phyloP scores from a whole-genome alignment of 306 rosid genomes.

The Medicago ruthenica region DNA sequence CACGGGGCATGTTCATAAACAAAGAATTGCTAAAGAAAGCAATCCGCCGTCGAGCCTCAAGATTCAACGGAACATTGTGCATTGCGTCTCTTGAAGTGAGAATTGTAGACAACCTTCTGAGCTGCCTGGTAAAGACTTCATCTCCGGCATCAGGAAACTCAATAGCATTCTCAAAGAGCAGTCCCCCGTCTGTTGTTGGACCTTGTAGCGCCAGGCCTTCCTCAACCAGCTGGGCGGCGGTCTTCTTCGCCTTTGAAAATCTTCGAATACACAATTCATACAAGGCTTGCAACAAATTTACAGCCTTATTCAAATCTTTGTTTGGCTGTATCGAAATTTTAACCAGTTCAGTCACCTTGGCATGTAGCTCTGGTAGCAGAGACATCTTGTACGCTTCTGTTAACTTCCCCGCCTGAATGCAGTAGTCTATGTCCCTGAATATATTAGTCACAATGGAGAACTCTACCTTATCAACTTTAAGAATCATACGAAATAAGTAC shows the following conservation, averaged over 20 bases:
- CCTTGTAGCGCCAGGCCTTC: slow-evolving; percentile 67
- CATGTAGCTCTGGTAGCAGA: slow-evolving; percentile 66
- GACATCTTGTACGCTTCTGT: slow-evolving; percentile 52
- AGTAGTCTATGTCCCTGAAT: slow-evolving; percentile 57
- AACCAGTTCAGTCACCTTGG: slow-evolving; percentile 69
- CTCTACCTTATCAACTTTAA: slow-evolving; percentile 64
- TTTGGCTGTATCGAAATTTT: slow-evolving; percentile 59
- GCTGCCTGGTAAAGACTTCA: slow-evolving; percentile 59
- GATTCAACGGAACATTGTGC: slow-evolving; percentile 81
- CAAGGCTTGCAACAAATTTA: slow-evolving; percentile 80
- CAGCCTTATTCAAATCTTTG: slow-evolving; percentile 59
- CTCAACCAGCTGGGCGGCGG: slow-evolving; percentile 50
- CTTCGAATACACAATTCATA: slow-evolving; percentile 78
- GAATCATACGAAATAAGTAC: slow-evolving; percentile 56
- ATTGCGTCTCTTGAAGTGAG: slow-evolving; percentile 87
- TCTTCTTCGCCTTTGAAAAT: slow-evolving; percentile 65
- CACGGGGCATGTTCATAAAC: slow-evolving; percentile 97
- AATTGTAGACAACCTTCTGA: slow-evolving; percentile 78
- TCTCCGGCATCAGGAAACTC: slow-evolving; percentile 69
- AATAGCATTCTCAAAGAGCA: slow-evolving; percentile 78
- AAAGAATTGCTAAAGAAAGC: slow-evolving; percentile 94
- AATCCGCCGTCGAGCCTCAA: slow-evolving; percentile 82
- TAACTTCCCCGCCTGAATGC: slow-evolving; percentile 53
- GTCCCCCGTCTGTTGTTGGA: slow-evolving; percentile 52
- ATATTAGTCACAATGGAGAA: slow-evolving; percentile 55